Conservation (phyloP, 1,284 basidiomycete genomes). For the Sporisorium reilianum region DNA sequence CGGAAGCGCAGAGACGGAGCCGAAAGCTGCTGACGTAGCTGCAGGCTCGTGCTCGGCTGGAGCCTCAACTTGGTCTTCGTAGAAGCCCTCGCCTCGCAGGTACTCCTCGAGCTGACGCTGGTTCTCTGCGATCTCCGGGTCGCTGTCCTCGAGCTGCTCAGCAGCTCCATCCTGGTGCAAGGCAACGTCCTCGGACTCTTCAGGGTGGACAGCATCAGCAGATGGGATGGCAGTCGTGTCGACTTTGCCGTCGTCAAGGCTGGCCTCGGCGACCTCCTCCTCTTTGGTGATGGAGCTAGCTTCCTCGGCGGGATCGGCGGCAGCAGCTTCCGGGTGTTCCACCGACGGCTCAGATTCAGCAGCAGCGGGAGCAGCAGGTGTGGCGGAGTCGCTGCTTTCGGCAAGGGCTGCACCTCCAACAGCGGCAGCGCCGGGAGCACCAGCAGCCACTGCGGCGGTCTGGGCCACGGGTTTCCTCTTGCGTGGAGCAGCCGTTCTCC, state of each 20-base stretch:
- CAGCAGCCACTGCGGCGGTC: conserved; percentile 16
- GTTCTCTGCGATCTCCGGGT: conserved; percentile 49
- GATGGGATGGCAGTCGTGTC: not conserved
- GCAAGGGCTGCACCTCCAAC: conserved; percentile 9
- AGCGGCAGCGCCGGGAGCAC: conserved; percentile 8
- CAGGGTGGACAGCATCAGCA: not conserved
- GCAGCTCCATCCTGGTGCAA: not conserved
- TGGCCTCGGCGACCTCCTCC: not conserved
- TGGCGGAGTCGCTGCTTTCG: conserved; percentile 11
- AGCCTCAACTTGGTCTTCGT: conserved; percentile 23
- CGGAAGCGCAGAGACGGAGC: not conserved
- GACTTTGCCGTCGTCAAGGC: not conserved
- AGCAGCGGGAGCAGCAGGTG: conserved; percentile 6
- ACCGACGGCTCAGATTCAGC: not conserved
- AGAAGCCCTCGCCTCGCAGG: conserved; percentile 49
- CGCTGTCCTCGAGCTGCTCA: conserved; percentile 27
- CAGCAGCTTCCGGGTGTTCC: not conserved
- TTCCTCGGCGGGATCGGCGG: not conserved
- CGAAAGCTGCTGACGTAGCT: not conserved
- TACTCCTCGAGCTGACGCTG: conserved; percentile 53
- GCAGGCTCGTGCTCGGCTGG: conserved; percentile 12
- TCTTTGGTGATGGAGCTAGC: not conserved
- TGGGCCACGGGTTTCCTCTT: conserved; percentile 44
- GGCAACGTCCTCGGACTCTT: not conserved
- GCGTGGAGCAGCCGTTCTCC: conserved; percentile 57